Evolutionary conservation across 495 filamentous ascomycete species (phyloP).

Genomic region (Tuber umbilicatum): DNA sequence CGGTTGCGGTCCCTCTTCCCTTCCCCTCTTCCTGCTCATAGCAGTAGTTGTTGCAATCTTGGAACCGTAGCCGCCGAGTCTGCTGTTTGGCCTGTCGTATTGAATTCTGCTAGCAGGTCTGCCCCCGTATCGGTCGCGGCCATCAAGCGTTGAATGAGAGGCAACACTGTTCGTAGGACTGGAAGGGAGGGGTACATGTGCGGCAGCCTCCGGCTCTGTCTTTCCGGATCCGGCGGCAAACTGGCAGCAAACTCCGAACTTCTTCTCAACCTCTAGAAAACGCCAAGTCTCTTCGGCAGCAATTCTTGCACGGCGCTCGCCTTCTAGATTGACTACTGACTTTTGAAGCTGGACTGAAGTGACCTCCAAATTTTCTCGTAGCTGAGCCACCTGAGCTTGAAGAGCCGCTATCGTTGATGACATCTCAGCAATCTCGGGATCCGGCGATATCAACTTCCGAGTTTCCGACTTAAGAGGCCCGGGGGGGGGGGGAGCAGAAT

Average conservation of each 20-base stretch:
- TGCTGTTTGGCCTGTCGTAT: constrained; percentile 23
- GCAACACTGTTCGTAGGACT: constrained; percentile 20
- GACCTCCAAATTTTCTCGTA: constrained; percentile 34
- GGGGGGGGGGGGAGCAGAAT: constrained; percentile 35
- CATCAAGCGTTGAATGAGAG: constrained; percentile 10
- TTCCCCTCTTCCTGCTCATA: constrained; percentile 18
- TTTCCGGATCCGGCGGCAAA: constrained; percentile 20
- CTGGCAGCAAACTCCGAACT: constrained; percentile 40
- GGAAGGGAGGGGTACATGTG: constrained; percentile 24
- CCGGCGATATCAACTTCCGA: neutral
- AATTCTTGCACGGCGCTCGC: constrained; percentile 31
- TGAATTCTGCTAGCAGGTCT: constrained; percentile 28
- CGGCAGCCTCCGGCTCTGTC: constrained; percentile 15
- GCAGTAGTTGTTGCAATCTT: constrained; percentile 12
- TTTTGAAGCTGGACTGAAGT: constrained; percentile 32
- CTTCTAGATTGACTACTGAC: constrained; percentile 21
- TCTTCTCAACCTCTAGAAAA: constrained; percentile 39
- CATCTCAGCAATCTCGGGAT: neutral
- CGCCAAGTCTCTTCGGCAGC: constrained; percentile 35
- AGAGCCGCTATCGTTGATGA: constrained; percentile 23
- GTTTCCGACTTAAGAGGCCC: constrained; percentile 3
- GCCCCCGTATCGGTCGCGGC: constrained; percentile 14
- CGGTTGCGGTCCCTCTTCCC: constrained; percentile 12
- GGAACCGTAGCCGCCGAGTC: constrained; percentile 21
- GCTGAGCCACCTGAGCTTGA: constrained; percentile 25